Evolutionary conservation across 176 grass and related monocot species (phyloP).

Genomic region (Avena sativa): DNA sequence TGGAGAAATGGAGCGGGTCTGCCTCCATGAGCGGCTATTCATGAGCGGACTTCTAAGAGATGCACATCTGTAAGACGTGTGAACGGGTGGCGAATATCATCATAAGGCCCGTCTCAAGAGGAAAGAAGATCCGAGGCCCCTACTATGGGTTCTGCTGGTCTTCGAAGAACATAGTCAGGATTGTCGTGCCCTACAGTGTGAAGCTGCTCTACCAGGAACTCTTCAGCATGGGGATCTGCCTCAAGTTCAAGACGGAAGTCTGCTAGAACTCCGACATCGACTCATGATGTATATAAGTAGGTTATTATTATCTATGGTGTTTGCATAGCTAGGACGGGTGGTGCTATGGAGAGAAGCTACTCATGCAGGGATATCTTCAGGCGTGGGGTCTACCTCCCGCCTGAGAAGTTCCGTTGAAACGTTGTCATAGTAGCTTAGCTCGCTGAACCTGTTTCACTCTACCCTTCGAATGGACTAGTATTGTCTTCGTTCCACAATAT

Average conservation of each 20-base stretch:
- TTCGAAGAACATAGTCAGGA: conserved; percentile 71
- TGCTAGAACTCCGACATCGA: conserved; percentile 44
- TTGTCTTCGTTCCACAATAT: neutral
- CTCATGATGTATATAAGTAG: conserved; percentile 38
- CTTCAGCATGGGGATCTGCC: conserved; percentile 93
- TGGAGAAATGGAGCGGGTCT: conserved; percentile 93
- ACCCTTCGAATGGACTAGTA: neutral
- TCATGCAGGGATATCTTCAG: neutral
- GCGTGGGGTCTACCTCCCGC: neutral
- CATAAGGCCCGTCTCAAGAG: conserved; percentile 52
- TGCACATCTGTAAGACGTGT: conserved; percentile 72
- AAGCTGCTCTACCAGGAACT: conserved; percentile 95
- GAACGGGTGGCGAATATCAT: conserved; percentile 80
- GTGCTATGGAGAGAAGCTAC: neutral
- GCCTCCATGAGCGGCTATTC: conserved; percentile 83
- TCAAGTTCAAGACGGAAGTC: conserved; percentile 82
- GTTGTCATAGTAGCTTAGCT: neutral
- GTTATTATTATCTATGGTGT: neutral
- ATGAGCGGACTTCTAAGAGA: conserved; percentile 83
- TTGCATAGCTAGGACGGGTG: conserved; percentile 9
- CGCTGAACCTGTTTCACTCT: neutral
- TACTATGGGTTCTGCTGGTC: conserved; percentile 78
- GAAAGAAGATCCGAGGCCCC: conserved; percentile 72
- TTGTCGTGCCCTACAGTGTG: conserved; percentile 76
- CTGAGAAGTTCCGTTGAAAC: conserved; percentile 25